Base-by-base conservation (phyloP, 306 rosid species). In the Oxytropis ochrocephala region DNA sequence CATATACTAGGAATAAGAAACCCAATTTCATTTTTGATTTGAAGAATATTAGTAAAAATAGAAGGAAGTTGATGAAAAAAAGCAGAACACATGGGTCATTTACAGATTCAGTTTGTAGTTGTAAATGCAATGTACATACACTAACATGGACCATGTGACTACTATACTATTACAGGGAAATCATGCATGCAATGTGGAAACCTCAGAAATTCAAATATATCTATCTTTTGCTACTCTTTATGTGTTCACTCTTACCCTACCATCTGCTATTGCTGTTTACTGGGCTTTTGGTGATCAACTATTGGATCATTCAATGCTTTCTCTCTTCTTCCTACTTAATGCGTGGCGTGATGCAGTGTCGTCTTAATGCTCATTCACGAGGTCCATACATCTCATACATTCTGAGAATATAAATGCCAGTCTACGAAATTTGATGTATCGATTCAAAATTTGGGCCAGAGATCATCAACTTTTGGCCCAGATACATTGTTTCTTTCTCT, bases 181-280 rank as follows among this genome's bases (percentile, higher is more conserved):
- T 93, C 75, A 93, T 93, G 98, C 91, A 93, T 83, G 98, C 98
- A 65, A 93, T 93, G 98, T 93, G 97, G 97, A 93, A 86, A 84
- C 98, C 97, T 64, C 91, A 84, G 77, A 93, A 90, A 73, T 93
- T 93, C 80, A 90, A 93, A 75, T 81, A 75, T 54, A 88, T 93
- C 4, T 93, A 90, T 88, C 80, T 93, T 5, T 69, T 14, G 98
- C 98, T 12, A 93, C 98, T 1, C 70, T 90, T 11, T 93, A 85
- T 81, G 97, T 93, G 8, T 90, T 86, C 86, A 93, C 98, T 14
- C 84, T 93, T 64, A 93, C 98, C 58, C 83, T 93, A 53, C 98
- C 98, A 32, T 93, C 98, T 29, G 86, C 98, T 5, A 2, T 78
- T 74, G 90, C 96, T 36, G 93, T 90, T 36, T 93, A 93, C 73